These are phyloP conservation scores for Tulasnella sp. DNA, from an alignment of 768 basidiomycete species.

Conservation along the genomic window DNA sequence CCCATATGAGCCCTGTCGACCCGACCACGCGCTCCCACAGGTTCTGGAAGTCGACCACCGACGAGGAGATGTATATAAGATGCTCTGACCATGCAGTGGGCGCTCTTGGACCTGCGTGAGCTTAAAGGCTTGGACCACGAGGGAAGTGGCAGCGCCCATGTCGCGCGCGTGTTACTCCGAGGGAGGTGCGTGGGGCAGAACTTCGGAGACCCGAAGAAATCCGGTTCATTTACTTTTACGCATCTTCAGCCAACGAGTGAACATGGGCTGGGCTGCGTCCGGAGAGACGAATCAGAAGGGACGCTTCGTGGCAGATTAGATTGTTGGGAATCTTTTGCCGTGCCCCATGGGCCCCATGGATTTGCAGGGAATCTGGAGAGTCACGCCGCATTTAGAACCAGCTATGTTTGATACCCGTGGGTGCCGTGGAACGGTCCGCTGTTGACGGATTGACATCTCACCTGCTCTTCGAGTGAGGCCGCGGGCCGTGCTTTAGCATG, in stretches of 20 bases:
- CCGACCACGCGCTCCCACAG: neutral
- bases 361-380: too few species aligned
- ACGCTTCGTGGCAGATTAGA: neutral
- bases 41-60: neutral
- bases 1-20: neutral
- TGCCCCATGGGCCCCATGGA: too few species aligned
- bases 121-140: neutral
- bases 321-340: too few species aligned
- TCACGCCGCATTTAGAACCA: neutral
- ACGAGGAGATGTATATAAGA: neutral
- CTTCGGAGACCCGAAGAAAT: neutral
- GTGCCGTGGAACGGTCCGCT: neutral
- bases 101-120: neutral
- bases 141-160: neutral
- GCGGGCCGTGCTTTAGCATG: neutral
- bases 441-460: neutral
- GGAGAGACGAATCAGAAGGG: neutral
- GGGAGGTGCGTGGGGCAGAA: neutral
- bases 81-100: constrained; percentile 1
- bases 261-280: neutral
- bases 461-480: neutral
- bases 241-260: neutral
- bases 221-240: neutral
- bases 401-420: neutral
- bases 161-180: neutral